Conservation (phyloP, 345 rosid genomes). For the Lepidium didymum region DNA sequence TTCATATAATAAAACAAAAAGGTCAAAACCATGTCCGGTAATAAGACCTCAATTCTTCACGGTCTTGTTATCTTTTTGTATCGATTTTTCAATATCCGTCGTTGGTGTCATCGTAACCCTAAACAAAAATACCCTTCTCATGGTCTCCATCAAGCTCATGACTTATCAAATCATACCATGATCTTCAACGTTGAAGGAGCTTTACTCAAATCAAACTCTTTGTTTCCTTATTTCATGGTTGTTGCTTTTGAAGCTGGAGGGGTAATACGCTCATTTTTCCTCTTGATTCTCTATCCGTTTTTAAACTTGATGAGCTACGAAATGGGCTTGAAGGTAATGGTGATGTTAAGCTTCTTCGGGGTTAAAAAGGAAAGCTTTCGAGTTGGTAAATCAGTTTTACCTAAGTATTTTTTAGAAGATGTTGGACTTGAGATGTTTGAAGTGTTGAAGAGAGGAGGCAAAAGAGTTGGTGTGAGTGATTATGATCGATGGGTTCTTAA, state of each 20-base stretch:
- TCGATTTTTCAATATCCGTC: conserved; percentile 31
- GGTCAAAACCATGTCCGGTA: conserved; percentile 26
- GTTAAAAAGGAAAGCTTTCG: conserved; percentile 31
- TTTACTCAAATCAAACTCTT: conserved; percentile 37
- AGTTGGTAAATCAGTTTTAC: conserved; percentile 43
- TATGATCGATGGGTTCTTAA: conserved; percentile 54
- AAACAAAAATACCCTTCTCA: conserved; percentile 31
- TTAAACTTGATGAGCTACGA: conserved; percentile 32
- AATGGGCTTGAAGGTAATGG: conserved; percentile 40
- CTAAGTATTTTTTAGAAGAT: conserved; percentile 56
- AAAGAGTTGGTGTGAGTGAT: conserved; percentile 42
- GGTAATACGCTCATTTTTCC: conserved; percentile 37
- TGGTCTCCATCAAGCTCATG: conserved; percentile 29
- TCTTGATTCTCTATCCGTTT: conserved; percentile 47
- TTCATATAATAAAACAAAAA: background rate
- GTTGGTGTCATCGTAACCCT: conserved; percentile 29
- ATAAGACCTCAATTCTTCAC: conserved; percentile 32
- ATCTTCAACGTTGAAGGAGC: conserved; percentile 48
- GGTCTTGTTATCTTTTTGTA: conserved; percentile 40
- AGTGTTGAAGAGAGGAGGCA: conserved; percentile 35
- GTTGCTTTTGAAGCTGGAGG: conserved; percentile 68
- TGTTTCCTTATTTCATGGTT: conserved; percentile 61
- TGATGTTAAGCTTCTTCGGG: conserved; percentile 45
- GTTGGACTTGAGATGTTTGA: conserved; percentile 46
- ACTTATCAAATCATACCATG: conserved; percentile 38